A percentile compares a stretch with the other conserved stretches of the same genome.
Evolutionary conservation across 306 rosid genomes (phyloP).

Genomic region (Ammopiptanthus mongolicus): DNA sequence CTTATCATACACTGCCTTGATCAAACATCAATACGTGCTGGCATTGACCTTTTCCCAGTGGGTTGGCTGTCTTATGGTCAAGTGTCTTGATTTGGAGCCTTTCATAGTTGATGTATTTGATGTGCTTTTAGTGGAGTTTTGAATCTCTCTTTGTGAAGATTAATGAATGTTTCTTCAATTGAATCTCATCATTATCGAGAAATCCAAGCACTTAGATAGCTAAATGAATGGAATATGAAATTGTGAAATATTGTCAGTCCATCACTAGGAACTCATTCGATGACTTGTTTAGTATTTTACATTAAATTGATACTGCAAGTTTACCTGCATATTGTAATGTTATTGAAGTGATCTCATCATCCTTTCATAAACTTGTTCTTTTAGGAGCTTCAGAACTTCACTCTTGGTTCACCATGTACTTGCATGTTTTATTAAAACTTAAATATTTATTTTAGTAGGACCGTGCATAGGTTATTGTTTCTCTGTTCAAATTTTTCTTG

Average conservation of each 20-base stretch:
- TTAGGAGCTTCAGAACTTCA: not conserved
- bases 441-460: not conserved
- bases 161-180: not conserved
- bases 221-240: not conserved
- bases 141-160: not conserved
- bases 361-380: not conserved
- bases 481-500: not conserved
- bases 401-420: not conserved
- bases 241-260: not conserved
- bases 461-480: not conserved
- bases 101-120: not conserved
- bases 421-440: not conserved
- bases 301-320: not conserved
- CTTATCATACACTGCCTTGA: not conserved
- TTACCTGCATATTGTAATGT: not conserved
- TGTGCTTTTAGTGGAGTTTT: not conserved
- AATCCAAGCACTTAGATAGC: not conserved
- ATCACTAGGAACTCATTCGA: not conserved
- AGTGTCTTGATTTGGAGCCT: constrained; percentile 4
- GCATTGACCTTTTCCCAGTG: not conserved
- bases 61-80: not conserved
- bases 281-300: not conserved
- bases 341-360: not conserved
- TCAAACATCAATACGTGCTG: not conserved
- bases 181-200: not conserved